These are phyloP conservation scores for Gigaspora rosea DNA, from an alignment of 192 early-diverging fungal genomes.

Conservation along the genomic window DNA sequence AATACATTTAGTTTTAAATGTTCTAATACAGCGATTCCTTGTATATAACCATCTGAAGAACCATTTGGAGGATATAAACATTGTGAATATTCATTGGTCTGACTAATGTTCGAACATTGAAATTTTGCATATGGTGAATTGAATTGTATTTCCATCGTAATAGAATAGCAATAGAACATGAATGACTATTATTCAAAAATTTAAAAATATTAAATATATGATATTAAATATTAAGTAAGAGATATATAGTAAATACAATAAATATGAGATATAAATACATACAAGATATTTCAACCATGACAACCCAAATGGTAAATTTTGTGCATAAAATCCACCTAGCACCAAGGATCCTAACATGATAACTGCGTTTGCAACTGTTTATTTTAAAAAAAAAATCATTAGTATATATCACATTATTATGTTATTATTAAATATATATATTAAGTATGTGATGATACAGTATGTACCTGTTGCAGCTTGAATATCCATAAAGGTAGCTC, in stretches of 20 bases:
- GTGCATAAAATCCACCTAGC: constrained; percentile 24
- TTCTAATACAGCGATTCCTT: too few relatives aligned
- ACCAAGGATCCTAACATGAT: constrained; percentile 23
- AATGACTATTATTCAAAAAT: constrained; percentile 5
- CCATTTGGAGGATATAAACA: neutral
- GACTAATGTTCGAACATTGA: neutral
- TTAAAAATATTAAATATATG: neutral
- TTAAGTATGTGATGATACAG: neutral
- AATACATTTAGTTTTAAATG: too few relatives aligned
- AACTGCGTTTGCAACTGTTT: neutral
- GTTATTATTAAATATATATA: neutral
- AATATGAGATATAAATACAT: neutral
- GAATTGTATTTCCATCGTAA: constrained; percentile 27
- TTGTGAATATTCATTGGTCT: neutral
- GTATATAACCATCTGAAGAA: neutral
- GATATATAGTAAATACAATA: neutral
- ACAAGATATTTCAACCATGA: constrained; percentile 8
- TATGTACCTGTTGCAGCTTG: constrained; percentile 6
- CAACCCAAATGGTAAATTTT: neutral
- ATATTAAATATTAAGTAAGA: neutral
- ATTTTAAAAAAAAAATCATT: neutral
- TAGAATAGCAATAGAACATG: neutral
- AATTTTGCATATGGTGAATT: neutral
- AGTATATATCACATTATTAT: neutral
- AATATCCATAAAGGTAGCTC: constrained; percentile 16